Evolutionary conservation across 192 early-diverging fungal species (phyloP).

Genomic region (Dissophora globulifera): DNA sequence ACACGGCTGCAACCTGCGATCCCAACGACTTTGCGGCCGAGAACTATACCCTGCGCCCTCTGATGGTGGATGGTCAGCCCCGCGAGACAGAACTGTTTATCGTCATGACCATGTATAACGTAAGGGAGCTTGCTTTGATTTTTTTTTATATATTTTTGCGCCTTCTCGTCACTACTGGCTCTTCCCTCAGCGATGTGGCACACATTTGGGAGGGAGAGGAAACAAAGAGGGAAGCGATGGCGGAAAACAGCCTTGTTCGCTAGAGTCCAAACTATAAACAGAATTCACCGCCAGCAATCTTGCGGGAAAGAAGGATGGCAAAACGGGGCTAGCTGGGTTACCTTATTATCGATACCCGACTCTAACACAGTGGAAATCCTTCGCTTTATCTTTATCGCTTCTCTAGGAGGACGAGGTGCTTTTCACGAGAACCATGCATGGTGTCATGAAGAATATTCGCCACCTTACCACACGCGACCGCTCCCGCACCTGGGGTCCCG

Average conservation of each 20-base stretch:
- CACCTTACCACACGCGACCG: slow-evolving; percentile 85
- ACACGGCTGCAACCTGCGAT: slow-evolving; percentile 91
- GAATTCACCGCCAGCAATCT: neutral
- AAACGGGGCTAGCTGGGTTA: neutral
- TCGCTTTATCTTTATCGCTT: slow-evolving; percentile 1
- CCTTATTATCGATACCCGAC: neutral
- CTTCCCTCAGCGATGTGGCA: slow-evolving; percentile 8
- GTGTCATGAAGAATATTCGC: slow-evolving; percentile 90
- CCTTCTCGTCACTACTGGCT: slow-evolving; percentile 9
- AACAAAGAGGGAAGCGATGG: too few species aligned
- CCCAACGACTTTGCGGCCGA: slow-evolving; percentile 83
- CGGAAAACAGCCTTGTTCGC: slow-evolving; percentile 6
- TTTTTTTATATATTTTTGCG: slow-evolving; percentile 12
- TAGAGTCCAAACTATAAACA: slow-evolving; percentile 3
- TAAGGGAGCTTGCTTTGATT: slow-evolving; percentile 28
- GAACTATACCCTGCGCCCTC: slow-evolving; percentile 80
- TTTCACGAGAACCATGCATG: slow-evolving; percentile 88
- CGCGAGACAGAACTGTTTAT: slow-evolving; percentile 82
- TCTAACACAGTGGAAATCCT: neutral
- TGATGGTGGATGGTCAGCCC: slow-evolving; percentile 53
- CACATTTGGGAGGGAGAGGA: neutral
- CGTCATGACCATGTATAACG: slow-evolving; percentile 86
- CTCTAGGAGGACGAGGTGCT: slow-evolving; percentile 87
- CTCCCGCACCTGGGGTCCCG: slow-evolving; percentile 77
- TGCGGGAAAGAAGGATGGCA: slow-evolving; percentile 3